Evolutionary conservation across 192 early-diverging fungal species (phyloP), one percentile per base, ranked within the genome.

Genomic region (Coemansia sp.): DNA sequence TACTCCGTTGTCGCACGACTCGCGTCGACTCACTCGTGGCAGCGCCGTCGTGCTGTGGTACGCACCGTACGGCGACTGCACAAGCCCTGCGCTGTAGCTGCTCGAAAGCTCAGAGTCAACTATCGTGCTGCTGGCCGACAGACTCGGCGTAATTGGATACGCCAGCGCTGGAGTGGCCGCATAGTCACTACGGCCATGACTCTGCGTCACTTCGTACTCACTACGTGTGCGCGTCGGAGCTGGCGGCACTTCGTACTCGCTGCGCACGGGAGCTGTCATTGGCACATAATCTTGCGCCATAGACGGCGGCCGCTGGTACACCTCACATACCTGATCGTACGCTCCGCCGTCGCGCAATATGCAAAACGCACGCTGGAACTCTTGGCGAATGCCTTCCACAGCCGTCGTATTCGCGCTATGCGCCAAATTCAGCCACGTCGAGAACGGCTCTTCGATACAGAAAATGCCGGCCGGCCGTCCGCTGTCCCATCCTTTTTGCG

Each of bases 391-490:
- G 11, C 94, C 94, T 28, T 85, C 84, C 5, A 95, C 88, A 7
- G 88, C 87, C 0, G 82, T 76, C 22, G 79, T 84, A 74, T 96
- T 94, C 2, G 92, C 92, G 20, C 90, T 92, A 60, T 98, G 95
- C 0, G 91, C 95, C 3, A 98, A 83, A 52, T 98, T 98, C 31
- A 94, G 84, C 60, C 85, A 83, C 0, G 89, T 88, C 63, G 93
- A 87, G 64, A 98, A 93, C 6, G 95, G 95, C 75, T 97, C 95
- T 62, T 98, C 96, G 12, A 97, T 87, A 69, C 95, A 94, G 19
- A 98, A 81, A 49, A 90, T 86, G 57, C 68, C 50, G 11, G 89
- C 83, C 2, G 81, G 87, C 2, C 87, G 66, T 14, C 87, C 89
- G 4, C 59, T 38, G 62, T 95, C 87, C 95, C 96, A 98, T 12